phyloP scores from a whole-genome alignment of 2,329 filamentous ascomycete species.

The Cordyceps fumosorosea region DNA sequence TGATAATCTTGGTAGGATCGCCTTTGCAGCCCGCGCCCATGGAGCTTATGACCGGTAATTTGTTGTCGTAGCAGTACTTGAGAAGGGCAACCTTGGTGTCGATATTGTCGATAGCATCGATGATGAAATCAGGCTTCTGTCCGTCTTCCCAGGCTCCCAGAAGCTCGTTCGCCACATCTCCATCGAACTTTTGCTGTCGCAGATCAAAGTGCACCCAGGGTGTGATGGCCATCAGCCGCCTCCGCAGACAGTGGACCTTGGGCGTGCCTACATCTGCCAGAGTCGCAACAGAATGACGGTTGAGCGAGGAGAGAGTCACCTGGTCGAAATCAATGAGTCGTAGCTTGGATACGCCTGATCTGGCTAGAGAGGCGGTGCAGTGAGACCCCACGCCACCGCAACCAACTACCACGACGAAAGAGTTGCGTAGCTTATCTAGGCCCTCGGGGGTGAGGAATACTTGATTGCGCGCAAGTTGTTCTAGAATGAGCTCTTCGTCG shows the following conservation, averaged over 20 bases:
- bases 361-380: conserved; percentile 74
- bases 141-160: conserved; percentile 60
- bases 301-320: conserved; percentile 88
- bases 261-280: conserved; percentile 87
- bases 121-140: conserved; percentile 73
- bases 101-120: conserved; percentile 98
- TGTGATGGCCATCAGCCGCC: conserved; percentile 74
- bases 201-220: conserved; percentile 92
- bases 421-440: conserved; percentile 67
- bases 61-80: conserved; percentile 75
- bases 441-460: conserved; percentile 84
- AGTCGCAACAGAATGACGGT: conserved; percentile 92
- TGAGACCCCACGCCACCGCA: conserved; percentile 95
- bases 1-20: conserved; percentile 71
- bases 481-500: conserved; percentile 76
- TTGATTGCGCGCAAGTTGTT: conserved; percentile 88
- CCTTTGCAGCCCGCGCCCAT: conserved; percentile 98
- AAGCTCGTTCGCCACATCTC: conserved; percentile 56
- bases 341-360: conserved; percentile 82
- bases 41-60: conserved; percentile 78
- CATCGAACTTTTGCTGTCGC: conserved; percentile 75
- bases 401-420: conserved; percentile 85
- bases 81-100: conserved; percentile 90
- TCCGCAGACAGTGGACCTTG: conserved; percentile 80
- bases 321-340: conserved; percentile 96